These are phyloP conservation scores for Debaryomycetaceae sp. DNA, from an alignment of 1,139 yeast genomes.

Conservation along the genomic window DNA sequence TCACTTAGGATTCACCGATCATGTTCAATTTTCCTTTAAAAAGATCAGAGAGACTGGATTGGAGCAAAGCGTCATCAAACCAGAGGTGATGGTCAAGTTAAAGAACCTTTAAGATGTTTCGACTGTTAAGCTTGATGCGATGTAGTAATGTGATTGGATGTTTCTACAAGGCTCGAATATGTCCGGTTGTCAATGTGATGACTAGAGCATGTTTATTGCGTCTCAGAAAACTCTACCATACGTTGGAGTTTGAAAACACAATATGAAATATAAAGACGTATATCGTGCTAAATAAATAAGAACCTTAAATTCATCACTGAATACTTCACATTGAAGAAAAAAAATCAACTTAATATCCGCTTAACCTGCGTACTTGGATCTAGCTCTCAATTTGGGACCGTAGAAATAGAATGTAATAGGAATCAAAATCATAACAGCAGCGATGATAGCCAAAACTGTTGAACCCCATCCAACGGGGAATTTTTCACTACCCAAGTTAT, in stretches of 20 bases:
- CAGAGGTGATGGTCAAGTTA: slow-evolving; percentile 12
- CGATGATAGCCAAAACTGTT: slow-evolving; percentile 42
- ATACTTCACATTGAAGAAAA: too few species aligned
- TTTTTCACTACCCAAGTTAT: slow-evolving; percentile 38
- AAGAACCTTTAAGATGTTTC: slow-evolving; percentile 5
- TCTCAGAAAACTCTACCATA: too few species aligned
- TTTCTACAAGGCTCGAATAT: too few species aligned
- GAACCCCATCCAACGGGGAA: slow-evolving; percentile 61
- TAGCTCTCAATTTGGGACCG: slow-evolving; percentile 49
- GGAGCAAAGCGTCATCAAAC: slow-evolving; percentile 13
- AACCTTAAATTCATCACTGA: too few species aligned
- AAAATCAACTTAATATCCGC: too few species aligned
- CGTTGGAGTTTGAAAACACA: too few species aligned
- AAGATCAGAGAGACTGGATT: slow-evolving; percentile 12
- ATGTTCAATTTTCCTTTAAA: slow-evolving; percentile 13
- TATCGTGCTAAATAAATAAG: too few species aligned
- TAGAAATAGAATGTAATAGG: slow-evolving; percentile 46
- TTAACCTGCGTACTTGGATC: slow-evolving; percentile 35
- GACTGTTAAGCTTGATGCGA: too few species aligned
- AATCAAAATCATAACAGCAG: slow-evolving; percentile 39
- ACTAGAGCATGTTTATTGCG: too few species aligned
- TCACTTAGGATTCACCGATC: slow-evolving; percentile 13
- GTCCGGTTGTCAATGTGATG: too few species aligned
- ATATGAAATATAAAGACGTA: too few species aligned
- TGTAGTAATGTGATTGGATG: too few species aligned